Percentiles rank a stretch among this genome's conserved stretches.
Evolutionary conservation across 1,139 yeast genomes (phyloP).

Genomic region (Nematodospora anomalae): DNA sequence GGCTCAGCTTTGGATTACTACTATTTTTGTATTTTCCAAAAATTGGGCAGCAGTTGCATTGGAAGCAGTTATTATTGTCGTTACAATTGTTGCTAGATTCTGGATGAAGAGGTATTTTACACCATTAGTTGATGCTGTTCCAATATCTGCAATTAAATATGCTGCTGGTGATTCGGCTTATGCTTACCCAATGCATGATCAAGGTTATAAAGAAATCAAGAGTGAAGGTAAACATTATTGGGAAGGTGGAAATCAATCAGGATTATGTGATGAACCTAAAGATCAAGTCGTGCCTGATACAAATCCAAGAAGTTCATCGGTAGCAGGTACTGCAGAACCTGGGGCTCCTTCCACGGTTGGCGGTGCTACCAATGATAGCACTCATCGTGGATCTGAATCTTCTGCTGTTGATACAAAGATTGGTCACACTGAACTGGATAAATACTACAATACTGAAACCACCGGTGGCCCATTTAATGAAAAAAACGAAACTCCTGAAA

Average conservation of each 20-base stretch:
- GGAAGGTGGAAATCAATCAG: constrained; percentile 48
- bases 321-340: constrained; percentile 8
- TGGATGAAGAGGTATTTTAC: constrained; percentile 58
- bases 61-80: constrained; percentile 53
- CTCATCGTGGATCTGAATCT: constrained; percentile 12
- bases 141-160: constrained; percentile 68
- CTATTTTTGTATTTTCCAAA: constrained; percentile 67
- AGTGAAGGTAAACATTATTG: constrained; percentile 53
- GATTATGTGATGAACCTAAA: constrained; percentile 25
- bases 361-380: constrained; percentile 3
- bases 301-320: constrained; percentile 11
- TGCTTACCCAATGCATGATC: constrained; percentile 58
- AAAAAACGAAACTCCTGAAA: constrained; percentile 13
- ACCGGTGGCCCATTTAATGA: constrained; percentile 12
- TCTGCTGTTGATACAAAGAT: constrained; percentile 14
- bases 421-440: constrained; percentile 22
- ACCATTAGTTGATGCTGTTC: constrained; percentile 65
- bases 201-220: constrained; percentile 59
- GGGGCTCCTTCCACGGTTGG: constrained; percentile 5
- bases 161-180: constrained; percentile 54
- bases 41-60: constrained; percentile 73
- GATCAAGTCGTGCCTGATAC: constrained; percentile 29
- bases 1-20: constrained; percentile 64
- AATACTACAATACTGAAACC: constrained; percentile 15
- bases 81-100: constrained; percentile 55